Percentiles rank a stretch among this genome's conserved stretches.
Conservation (phyloP, 495 filamentous ascomycete species). For the Sordaria brevicollis region DNA sequence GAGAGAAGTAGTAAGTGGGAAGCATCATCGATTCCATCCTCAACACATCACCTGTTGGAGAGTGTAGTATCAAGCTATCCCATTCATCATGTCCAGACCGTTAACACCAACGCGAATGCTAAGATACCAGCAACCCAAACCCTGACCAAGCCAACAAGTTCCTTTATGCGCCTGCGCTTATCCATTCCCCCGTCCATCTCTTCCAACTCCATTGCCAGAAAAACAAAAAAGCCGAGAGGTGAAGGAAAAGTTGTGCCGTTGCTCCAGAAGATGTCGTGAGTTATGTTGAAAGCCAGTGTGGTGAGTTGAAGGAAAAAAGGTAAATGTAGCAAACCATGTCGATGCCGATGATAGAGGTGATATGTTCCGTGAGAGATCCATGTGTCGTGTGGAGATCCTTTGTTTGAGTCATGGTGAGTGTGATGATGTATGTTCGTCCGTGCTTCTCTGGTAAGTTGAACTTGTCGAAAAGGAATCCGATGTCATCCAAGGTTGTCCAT, state of each 20-base stretch:
- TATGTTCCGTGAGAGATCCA: neutral
- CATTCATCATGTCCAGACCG: neutral
- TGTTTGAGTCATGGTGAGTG: neutral
- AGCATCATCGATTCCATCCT: neutral
- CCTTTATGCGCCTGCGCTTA: neutral
- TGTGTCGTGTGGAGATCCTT: neutral
- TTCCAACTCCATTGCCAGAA: neutral
- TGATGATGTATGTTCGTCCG: neutral
- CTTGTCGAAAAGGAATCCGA: neutral
- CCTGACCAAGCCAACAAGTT: neutral
- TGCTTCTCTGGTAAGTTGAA: neutral
- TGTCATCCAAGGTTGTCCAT: neutral
- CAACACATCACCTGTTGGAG: neutral
- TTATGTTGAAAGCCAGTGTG: neutral
- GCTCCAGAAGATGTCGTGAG: neutral
- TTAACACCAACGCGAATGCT: neutral
- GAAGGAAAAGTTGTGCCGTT: neutral
- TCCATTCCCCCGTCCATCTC: neutral
- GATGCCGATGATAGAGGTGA: too few relatives aligned
- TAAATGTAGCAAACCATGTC: neutral
- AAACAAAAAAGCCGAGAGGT: neutral
- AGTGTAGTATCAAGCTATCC: neutral
- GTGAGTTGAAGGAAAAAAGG: neutral
- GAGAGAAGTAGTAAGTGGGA: neutral
- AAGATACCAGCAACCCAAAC: neutral